Base-by-base conservation (phyloP, 2,329 filamentous ascomycete species). In the Fusarium annulatum region DNA sequence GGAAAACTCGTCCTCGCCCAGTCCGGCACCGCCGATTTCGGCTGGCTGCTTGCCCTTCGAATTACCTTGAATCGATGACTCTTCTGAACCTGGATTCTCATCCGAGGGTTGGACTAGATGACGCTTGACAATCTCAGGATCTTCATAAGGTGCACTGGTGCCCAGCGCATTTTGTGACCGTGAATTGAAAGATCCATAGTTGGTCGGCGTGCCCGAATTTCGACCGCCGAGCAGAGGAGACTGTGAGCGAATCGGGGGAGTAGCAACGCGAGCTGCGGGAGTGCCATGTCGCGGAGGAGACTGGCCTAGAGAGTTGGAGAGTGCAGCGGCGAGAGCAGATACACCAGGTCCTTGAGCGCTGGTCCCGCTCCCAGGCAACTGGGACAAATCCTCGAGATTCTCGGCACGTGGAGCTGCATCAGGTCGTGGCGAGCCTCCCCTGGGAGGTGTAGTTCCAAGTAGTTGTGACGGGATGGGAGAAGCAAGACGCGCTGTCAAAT, bases 101-200 rank as follows among this genome's bases (percentile, higher is more conserved):
- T 90, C 88, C 26, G 83, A 84, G 6, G 93, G 91, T 79, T 92
- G 90, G 26, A 98, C 94, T 77, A 97, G 84, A 86, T 99, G 96
- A 75, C 96, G 89, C 81, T 92, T 95, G 74, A 99, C 89, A 61
- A 98, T 94, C 80, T 98, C 95, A 21, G 95, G 93, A 78, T 98
- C 94, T 83, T 98, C 95, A 79, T 92, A 92, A 9, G 92, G 91
- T 28, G 87, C 90, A 45, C 86, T 78, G 41, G 78, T 79, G 33
- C 77, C 78, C n/a, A 76, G 83, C 53, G 86, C 88, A 56, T 82
- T 81, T 56, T 88, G 89, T 45, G 88, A 87, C 73, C 91, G 89
- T 56, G 90, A 89, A 72, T 96, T 94, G 77, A 97, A 95, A 15
- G 95, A 97, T 60, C 95, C 96, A 81, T 96, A 97, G 78, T 92